Evolutionary conservation across 2,329 filamentous ascomycete genomes (phyloP).

Genomic region (Alternaria sp.): DNA sequence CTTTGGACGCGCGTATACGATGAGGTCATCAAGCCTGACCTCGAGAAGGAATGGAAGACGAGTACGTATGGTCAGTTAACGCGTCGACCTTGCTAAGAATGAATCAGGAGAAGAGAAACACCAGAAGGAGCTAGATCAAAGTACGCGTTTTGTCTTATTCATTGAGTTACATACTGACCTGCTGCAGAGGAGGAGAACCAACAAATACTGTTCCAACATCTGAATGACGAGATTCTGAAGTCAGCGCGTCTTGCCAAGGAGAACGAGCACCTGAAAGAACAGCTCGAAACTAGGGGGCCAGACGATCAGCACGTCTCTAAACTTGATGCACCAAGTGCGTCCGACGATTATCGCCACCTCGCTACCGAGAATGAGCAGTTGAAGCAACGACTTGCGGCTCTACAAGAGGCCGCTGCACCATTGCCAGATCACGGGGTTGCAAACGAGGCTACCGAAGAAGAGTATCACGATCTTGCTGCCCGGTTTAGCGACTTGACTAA

Average conservation of each 20-base stretch:
- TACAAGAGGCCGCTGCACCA: not conserved
- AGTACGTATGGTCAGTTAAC: constrained; percentile 25
- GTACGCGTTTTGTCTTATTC: constrained; percentile 18
- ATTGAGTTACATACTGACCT: constrained; percentile 4
- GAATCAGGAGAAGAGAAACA: constrained; percentile 34
- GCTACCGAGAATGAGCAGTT: constrained; percentile 13
- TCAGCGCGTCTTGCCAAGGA: constrained; percentile 35
- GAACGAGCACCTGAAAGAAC: constrained; percentile 14
- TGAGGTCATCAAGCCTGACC: constrained; percentile 43
- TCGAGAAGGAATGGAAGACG: constrained; percentile 43
- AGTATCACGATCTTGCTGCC: constrained; percentile 36
- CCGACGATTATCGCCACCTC: constrained; percentile 14
- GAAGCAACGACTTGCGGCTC: constrained; percentile 5
- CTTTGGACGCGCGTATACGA: constrained; percentile 41
- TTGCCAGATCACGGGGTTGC: constrained; percentile 2
- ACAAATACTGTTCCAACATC: constrained; percentile 31
- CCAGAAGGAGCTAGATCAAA: constrained; percentile 31
- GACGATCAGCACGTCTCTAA: not conserved
- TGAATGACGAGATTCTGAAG: constrained; percentile 35
- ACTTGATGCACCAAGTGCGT: not conserved
- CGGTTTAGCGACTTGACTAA: constrained; percentile 44
- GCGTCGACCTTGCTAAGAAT: constrained; percentile 3
- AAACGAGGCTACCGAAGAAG: constrained; percentile 15
- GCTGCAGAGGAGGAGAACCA: constrained; percentile 38
- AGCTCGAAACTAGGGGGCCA: not conserved